A percentile compares a stretch with the other conserved stretches of the same genome.
phyloP scores from a whole-genome alignment of 768 basidiomycete genomes.

The Leccinum uliginosum region DNA sequence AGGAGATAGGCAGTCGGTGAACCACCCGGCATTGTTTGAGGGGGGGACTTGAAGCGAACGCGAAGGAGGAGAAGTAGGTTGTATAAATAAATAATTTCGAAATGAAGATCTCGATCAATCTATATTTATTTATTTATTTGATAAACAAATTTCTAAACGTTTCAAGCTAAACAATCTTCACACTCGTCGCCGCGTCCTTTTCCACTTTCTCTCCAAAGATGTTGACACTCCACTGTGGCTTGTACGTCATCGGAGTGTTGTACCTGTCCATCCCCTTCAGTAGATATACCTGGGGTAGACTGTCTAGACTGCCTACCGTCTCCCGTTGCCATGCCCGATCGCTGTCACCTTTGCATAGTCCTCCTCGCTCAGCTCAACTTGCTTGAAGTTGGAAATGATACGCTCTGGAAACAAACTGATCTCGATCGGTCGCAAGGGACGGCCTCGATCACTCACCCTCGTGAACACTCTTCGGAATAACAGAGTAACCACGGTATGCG shows the following conservation, averaged over 20 bases:
- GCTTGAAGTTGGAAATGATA: slow-evolving; percentile 74
- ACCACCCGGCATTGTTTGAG: slow-evolving; percentile 51
- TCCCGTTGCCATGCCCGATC: slow-evolving; percentile 36
- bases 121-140: not conserved
- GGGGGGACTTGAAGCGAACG: slow-evolving; percentile 10
- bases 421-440: not conserved
- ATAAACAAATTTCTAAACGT: not conserved
- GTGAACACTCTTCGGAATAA: slow-evolving; percentile 82
- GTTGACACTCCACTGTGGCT: slow-evolving; percentile 66
- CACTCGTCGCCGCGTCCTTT: slow-evolving; percentile 28
- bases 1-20: slow-evolving; percentile 72
- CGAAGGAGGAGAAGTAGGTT: too few species aligned
- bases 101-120: slow-evolving; percentile 4
- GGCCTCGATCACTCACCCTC: slow-evolving; percentile 35
- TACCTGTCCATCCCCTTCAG: slow-evolving; percentile 22
- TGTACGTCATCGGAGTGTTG: slow-evolving; percentile 63
- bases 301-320: slow-evolving; percentile 25
- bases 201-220: slow-evolving; percentile 65
- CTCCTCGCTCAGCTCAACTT: slow-evolving; percentile 60
- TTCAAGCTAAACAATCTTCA: slow-evolving; percentile 30
- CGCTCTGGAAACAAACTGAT: slow-evolving; percentile 36
- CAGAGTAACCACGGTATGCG: slow-evolving; percentile 65
- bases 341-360: slow-evolving; percentile 54
- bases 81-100: slow-evolving; percentile 1
- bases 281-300: too few species aligned